These are phyloP conservation scores for Barnettozyma populi DNA, from an alignment of 805 yeast species.

Conservation along the genomic window DNA sequence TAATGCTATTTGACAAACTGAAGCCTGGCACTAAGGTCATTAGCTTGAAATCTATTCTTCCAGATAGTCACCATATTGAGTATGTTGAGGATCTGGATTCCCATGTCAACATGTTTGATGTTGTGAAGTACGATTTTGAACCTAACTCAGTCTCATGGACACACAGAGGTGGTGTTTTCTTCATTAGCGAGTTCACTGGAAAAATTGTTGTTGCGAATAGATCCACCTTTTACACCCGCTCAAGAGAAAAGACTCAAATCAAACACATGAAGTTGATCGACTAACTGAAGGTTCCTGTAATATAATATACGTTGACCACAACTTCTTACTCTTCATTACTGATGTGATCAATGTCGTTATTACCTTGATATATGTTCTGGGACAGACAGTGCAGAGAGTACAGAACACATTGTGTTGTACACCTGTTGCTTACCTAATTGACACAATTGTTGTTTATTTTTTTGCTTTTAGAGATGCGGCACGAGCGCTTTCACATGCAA, in stretches of 20 bases:
- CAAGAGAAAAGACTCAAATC: constrained; percentile 17
- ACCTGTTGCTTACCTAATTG: not conserved
- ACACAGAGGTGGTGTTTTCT: constrained; percentile 68
- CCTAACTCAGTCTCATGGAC: constrained; percentile 88
- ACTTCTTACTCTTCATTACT: not conserved
- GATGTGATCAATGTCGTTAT: too few species aligned
- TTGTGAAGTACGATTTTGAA: constrained; percentile 57
- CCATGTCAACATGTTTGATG: constrained; percentile 59
- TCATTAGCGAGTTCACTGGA: constrained; percentile 45
- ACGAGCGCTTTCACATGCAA: not conserved
- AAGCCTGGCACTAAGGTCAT: constrained; percentile 75
- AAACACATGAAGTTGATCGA: constrained; percentile 7
- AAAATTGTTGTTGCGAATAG: constrained; percentile 11
- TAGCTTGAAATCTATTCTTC: constrained; percentile 72
- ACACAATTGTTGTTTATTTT: not conserved
- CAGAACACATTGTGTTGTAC: too few species aligned
- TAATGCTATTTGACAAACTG: constrained; percentile 55
- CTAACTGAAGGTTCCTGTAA: not conserved
- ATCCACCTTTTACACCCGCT: constrained; percentile 32
- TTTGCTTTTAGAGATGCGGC: not conserved
- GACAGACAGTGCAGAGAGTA: too few species aligned
- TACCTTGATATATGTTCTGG: too few species aligned
- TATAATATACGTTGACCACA: not conserved
- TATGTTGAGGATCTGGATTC: constrained; percentile 42
- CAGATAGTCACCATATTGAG: constrained; percentile 63